A percentile compares a stretch with the other conserved stretches of the same genome.
phyloP scores from a whole-genome alignment of 306 rosid species.

The Elaeagnus macrophylla region DNA sequence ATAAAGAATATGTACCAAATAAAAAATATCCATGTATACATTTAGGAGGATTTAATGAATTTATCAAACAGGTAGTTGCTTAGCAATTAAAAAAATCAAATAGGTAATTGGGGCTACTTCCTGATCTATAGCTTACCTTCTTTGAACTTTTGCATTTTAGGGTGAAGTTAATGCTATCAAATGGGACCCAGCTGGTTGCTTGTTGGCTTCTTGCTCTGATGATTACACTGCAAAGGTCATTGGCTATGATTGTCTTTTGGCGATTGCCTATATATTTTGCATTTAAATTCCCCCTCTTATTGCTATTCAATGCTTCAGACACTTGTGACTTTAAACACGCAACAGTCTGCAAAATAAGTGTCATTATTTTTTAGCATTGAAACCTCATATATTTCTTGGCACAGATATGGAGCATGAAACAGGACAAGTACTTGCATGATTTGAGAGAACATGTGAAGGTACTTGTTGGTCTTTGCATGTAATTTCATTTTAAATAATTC shows the following conservation, averaged over 20 bases:
- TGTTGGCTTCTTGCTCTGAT: constrained; percentile 66
- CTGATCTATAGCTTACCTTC: constrained; percentile 9
- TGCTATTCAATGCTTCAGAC: too few relatives aligned
- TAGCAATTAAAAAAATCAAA: neutral
- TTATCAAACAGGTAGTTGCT: neutral
- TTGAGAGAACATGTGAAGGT: constrained; percentile 57
- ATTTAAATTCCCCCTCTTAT: too few relatives aligned
- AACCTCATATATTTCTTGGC: neutral
- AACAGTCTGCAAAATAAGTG: too few relatives aligned
- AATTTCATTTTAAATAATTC: neutral
- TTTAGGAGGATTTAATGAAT: neutral
- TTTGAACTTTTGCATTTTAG: constrained; percentile 30
- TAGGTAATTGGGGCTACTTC: neutral
- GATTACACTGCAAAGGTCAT: constrained; percentile 57
- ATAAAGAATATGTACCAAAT: neutral
- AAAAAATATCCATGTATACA: neutral
- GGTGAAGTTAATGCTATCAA: constrained; percentile 64
- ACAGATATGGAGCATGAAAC: constrained; percentile 61
- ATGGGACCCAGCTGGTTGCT: constrained; percentile 60
- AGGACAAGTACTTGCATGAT: constrained; percentile 44
- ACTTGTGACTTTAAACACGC: too few relatives aligned
- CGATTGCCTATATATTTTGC: too few relatives aligned
- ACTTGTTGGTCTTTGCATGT: neutral
- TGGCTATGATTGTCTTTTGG: neutral
- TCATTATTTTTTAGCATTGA: too few relatives aligned